phyloP scores from a whole-genome alignment of 1,284 basidiomycete species.

The Exobasidium rhododendri region DNA sequence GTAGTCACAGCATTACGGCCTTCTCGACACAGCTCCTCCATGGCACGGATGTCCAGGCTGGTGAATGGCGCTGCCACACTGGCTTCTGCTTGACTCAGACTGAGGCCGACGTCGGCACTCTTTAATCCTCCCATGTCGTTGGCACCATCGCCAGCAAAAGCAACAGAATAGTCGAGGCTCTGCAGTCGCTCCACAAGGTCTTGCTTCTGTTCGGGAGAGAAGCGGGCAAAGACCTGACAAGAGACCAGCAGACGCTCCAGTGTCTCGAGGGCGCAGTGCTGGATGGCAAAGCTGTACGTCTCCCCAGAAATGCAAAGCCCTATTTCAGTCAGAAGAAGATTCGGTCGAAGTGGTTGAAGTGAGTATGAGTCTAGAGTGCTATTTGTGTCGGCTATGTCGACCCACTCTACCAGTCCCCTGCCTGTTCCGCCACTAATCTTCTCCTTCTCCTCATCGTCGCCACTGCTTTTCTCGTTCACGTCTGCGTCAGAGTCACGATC shows the following conservation, averaged over 20 bases:
- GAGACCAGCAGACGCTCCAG: conserved; percentile 26
- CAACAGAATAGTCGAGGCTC: conserved; percentile 23
- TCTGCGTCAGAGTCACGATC: neutral
- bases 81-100: conserved; percentile 36
- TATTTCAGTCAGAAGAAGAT: conserved; percentile 17
- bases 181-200: conserved; percentile 36
- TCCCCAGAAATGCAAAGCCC: conserved; percentile 36
- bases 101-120: conserved; percentile 37
- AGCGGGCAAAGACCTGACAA: conserved; percentile 31
- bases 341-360: conserved; percentile 22
- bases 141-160: conserved; percentile 33
- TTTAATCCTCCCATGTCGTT: conserved; percentile 39
- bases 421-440: neutral
- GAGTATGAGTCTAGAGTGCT: conserved; percentile 27
- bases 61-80: conserved; percentile 39
- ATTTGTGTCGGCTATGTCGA: conserved; percentile 22
- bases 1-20: conserved; percentile 27
- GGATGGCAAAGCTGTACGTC: conserved; percentile 21
- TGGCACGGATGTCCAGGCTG: conserved; percentile 23
- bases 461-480: neutral
- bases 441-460: conserved; percentile 6
- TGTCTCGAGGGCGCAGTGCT: conserved; percentile 26
- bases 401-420: conserved; percentile 22
- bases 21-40: conserved; percentile 27
- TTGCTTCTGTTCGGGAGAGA: conserved; percentile 38